Percentiles rank a stretch among this genome's conserved stretches.
phyloP scores from a whole-genome alignment of 225 moss, liverwort and hornwort species.

The Takakia lepidozioides region DNA sequence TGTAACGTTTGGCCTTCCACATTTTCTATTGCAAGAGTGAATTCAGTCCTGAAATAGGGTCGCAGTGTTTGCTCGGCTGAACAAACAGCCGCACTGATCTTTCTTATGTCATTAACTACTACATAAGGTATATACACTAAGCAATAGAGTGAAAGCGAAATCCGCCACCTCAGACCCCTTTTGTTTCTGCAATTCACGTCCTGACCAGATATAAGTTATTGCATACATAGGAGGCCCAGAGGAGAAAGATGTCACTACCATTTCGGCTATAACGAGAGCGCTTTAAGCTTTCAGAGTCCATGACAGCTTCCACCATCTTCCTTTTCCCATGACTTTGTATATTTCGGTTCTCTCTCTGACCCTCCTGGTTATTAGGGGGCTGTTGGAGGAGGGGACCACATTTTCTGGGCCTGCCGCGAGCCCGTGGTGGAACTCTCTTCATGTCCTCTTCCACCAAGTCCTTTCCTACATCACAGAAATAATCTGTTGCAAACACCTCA shows the following conservation, averaged over 20 bases:
- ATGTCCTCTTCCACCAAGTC: constrained; percentile 42
- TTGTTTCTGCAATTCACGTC: neutral
- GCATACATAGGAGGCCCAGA: neutral
- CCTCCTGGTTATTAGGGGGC: constrained; percentile 8
- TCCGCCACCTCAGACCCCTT: neutral
- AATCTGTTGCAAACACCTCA: too few relatives aligned
- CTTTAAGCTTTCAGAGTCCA: constrained; percentile 42
- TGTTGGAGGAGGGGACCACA: constrained; percentile 16
- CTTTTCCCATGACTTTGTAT: constrained; percentile 25
- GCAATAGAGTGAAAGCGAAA: too few relatives aligned
- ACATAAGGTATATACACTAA: too few relatives aligned
- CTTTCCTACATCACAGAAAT: constrained; percentile 47
- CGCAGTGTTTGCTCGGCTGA: too few relatives aligned
- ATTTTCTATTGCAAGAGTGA: too few relatives aligned
- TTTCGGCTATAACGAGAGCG: constrained; percentile 35
- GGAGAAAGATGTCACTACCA: constrained; percentile 10
- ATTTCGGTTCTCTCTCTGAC: constrained; percentile 20
- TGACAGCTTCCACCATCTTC: constrained; percentile 47
- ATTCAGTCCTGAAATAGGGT: too few relatives aligned
- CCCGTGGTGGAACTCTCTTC: constrained; percentile 26
- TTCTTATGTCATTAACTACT: neutral
- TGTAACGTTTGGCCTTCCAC: too few relatives aligned
- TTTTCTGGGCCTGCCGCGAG: constrained; percentile 50
- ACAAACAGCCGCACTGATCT: too few relatives aligned
- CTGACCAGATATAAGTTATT: neutral